These are phyloP conservation scores for Plectosphaerella plurivora DNA, from an alignment of 2,329 filamentous ascomycete genomes.

Conservation along the genomic window DNA sequence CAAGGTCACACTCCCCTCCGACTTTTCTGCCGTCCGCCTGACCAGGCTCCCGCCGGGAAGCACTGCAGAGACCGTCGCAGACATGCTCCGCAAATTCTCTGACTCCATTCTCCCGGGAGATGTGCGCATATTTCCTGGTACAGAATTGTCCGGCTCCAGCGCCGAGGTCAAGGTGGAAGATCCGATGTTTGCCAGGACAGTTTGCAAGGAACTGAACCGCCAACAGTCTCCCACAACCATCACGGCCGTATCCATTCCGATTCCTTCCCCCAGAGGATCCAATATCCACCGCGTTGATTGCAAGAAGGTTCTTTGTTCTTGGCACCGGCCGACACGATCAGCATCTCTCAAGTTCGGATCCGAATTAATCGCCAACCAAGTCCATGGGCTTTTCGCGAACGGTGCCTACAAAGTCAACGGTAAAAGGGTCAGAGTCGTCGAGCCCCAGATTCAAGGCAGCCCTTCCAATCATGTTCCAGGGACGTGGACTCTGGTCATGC, in stretches of 20 bases:
- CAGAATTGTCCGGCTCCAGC: not conserved
- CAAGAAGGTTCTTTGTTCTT: constrained; percentile 28
- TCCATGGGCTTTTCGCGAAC: constrained; percentile 13
- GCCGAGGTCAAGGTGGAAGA: constrained; percentile 20
- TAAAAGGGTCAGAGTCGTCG: constrained; percentile 8
- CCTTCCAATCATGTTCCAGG: not conserved
- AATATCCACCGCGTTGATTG: constrained; percentile 25
- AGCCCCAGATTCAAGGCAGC: constrained; percentile 6
- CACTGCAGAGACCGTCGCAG: constrained; percentile 12
- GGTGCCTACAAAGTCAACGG: constrained; percentile 18
- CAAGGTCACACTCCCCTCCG: constrained; percentile 24
- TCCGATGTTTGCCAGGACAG: constrained; percentile 17
- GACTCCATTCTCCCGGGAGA: constrained; percentile 10
- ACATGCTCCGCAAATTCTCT: constrained; percentile 12
- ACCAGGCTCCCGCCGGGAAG: constrained; percentile 17
- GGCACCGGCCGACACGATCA: constrained; percentile 24
- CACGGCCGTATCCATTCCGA: constrained; percentile 6
- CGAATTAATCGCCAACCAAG: constrained; percentile 12
- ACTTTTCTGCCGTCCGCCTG: constrained; percentile 30
- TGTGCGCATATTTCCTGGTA: not conserved
- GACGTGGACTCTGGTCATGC: constrained; percentile 18
- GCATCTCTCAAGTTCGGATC: constrained; percentile 23
- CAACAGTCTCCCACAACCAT: not conserved
- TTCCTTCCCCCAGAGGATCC: constrained; percentile 16
- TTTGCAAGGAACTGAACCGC: constrained; percentile 7